Base-by-base conservation (phyloP, 176 grass and related monocot species). In the Triticum aestivum region DNA sequence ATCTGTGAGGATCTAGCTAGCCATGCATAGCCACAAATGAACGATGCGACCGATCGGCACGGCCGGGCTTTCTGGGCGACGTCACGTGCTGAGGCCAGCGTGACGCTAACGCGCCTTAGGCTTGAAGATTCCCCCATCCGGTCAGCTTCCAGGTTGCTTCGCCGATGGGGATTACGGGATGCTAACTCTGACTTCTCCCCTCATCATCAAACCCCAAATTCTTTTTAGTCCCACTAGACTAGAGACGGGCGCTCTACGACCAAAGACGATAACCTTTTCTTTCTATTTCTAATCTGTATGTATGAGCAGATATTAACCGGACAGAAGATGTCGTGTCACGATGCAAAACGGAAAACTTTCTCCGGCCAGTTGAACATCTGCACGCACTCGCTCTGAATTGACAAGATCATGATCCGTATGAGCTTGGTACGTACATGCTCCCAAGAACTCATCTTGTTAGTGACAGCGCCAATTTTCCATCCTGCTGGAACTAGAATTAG, bases 71-170 rank as follows among this genome's bases (percentile, higher is more conserved):
- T 56, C 52, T 56, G 32, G 32, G 32, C 56, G 66, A 69, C 32
- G 66, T 69, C 66, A 69, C 29, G 32, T 12, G 23, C 0, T 26
- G n/a, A 47, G 11, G 41, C 27, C 71, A 30, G 1, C 23, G 0
- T 6, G 73, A 5, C 45, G 45, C 27, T 20, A 20, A 76, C 73
- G 26, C 73, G 73, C 8, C 49, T 1, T 5, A 20, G 24, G 14
- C 73, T 76, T 76, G 73, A 76, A 76, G 73, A 76, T 76, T 76
- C 73, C 9, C 52, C 45, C 24, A 11, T 18, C 26, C 18, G 73
- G 44, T 76, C 73, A 76, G 45, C 73, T 76, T 76, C 73, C 26
- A 76, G 13, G 73, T 20, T 76, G 26, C 26, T 75, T 75, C 71
- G 6, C 12, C 18, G 56, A 59, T 58, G 54, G 54, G 54, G 54